Percentiles rank a stretch among this genome's conserved stretches.
These are phyloP conservation scores for Sordariomycetes sp. DNA, from an alignment of 2,329 filamentous ascomycete genomes.

Conservation along the genomic window DNA sequence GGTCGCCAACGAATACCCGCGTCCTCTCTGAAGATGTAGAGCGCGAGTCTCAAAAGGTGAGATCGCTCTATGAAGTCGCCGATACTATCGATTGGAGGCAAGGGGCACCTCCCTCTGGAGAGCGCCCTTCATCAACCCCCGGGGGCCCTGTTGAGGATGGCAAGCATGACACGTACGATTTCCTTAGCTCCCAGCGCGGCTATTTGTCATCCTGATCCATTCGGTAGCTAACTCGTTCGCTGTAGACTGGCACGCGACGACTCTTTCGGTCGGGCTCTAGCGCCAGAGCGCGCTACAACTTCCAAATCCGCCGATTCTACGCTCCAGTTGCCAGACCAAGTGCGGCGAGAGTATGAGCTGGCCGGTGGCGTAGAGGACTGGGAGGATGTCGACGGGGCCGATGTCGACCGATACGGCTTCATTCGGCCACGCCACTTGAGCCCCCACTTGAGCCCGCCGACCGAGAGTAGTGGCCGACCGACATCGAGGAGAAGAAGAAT, in stretches of 20 bases:
- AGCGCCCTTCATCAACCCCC: slow-evolving; percentile 32
- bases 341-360: slow-evolving; percentile 28
- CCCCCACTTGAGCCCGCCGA: slow-evolving; percentile 23
- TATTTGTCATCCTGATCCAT: not conserved
- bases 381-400: slow-evolving; percentile 46
- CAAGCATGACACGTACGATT: slow-evolving; percentile 43
- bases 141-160: slow-evolving; percentile 38
- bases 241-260: not conserved
- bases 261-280: not conserved
- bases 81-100: slow-evolving; percentile 39
- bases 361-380: slow-evolving; percentile 53
- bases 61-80: slow-evolving; percentile 49
- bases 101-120: slow-evolving; percentile 27
- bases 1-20: slow-evolving; percentile 19
- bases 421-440: slow-evolving; percentile 32
- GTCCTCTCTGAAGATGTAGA: slow-evolving; percentile 41
- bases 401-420: slow-evolving; percentile 58
- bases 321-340: slow-evolving; percentile 23
- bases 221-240: slow-evolving; percentile 10
- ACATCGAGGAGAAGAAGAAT: slow-evolving; percentile 20
- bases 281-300: slow-evolving; percentile 7
- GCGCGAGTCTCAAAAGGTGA: slow-evolving; percentile 54
- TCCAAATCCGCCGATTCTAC: slow-evolving; percentile 26
- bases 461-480: slow-evolving; percentile 13
- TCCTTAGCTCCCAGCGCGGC: slow-evolving; percentile 25